phyloP scores from a whole-genome alignment of 2,329 filamentous ascomycete species.

The Beauveria asiatica region DNA sequence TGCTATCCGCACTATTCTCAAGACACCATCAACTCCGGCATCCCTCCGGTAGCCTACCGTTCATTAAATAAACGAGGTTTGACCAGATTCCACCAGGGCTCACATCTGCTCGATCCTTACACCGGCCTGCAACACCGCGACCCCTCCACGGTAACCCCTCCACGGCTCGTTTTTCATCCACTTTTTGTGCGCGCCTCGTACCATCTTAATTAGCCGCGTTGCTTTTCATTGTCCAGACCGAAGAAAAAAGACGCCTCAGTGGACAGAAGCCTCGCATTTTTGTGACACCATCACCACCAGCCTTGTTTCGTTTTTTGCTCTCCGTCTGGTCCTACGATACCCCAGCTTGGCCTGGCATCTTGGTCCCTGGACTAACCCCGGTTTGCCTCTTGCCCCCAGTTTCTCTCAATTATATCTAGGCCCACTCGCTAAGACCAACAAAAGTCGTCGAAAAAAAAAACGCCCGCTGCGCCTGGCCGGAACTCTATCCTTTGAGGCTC shows the following conservation, averaged over 20 bases:
- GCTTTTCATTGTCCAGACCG: background rate
- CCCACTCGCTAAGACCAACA: constrained; percentile 6
- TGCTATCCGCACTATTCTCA: background rate
- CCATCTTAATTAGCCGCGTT: constrained; percentile 1
- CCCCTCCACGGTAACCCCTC: background rate
- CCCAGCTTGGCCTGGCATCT: background rate
- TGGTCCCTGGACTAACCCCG: constrained; percentile 1
- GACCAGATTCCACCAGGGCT: background rate
- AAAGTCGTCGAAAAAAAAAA: constrained; percentile 5
- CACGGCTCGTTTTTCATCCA: background rate
- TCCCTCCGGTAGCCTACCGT: background rate
- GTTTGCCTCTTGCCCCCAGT: constrained; percentile 1
- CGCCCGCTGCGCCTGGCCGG: background rate
- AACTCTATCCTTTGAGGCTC: constrained; percentile 7
- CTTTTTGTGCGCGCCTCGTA: constrained; percentile 4
- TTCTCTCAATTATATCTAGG: background rate
- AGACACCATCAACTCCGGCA: background rate
- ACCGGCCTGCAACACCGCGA: background rate
- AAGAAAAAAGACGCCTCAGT: background rate
- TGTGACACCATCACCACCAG: background rate
- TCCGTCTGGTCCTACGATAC: background rate
- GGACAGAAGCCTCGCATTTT: background rate
- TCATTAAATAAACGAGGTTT: background rate
- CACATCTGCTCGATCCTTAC: background rate
- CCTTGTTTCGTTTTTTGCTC: background rate